Conservation (phyloP, 2,329 filamentous ascomycete genomes). For the Dichotomopilus funicola region DNA sequence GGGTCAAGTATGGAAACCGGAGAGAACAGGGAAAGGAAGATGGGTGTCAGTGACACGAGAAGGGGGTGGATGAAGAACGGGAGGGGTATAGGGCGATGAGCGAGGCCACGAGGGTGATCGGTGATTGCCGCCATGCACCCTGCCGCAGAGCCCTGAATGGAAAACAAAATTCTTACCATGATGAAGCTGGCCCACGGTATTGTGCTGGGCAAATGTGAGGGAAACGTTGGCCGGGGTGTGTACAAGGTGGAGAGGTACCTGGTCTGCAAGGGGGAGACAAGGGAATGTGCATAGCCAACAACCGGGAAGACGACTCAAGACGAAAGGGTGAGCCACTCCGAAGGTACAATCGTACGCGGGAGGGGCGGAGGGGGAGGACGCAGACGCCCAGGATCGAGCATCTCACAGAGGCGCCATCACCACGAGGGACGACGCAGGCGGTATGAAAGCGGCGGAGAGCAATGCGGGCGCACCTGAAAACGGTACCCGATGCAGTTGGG, state of each 20-base stretch:
- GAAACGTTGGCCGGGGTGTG: constrained; percentile 12
- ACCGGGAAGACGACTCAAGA: constrained; percentile 11
- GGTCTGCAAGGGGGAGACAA: constrained; percentile 18
- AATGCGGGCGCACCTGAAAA: constrained; percentile 17
- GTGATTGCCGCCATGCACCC: constrained; percentile 42
- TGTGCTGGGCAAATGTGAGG: constrained; percentile 31
- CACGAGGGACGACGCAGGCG: constrained; percentile 10
- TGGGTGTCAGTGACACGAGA: constrained; percentile 21
- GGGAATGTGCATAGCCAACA: constrained; percentile 10
- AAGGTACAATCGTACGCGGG: constrained; percentile 9
- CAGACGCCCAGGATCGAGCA: constrained; percentile 16
- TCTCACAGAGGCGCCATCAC: constrained; percentile 25
- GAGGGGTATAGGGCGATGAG: constrained; percentile 12
- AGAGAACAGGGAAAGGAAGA: constrained; percentile 20
- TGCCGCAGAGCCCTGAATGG: constrained; percentile 35
- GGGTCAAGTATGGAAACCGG: constrained; percentile 16
- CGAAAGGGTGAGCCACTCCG: constrained; percentile 16
- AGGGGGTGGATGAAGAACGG: constrained; percentile 8
- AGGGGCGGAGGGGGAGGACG: constrained; percentile 3
- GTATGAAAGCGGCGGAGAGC: constrained; percentile 12
- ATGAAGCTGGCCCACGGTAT: constrained; percentile 27
- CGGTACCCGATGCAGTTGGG: constrained; percentile 20
- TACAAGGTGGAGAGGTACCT: constrained; percentile 19
- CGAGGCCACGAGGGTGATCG: constrained; percentile 15
- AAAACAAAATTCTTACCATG: constrained; percentile 41